Percentiles rank a stretch among this genome's conserved stretches.
Evolutionary conservation across 2,329 filamentous ascomycete genomes (phyloP).

Genomic region (Xylariaceae sp.): DNA sequence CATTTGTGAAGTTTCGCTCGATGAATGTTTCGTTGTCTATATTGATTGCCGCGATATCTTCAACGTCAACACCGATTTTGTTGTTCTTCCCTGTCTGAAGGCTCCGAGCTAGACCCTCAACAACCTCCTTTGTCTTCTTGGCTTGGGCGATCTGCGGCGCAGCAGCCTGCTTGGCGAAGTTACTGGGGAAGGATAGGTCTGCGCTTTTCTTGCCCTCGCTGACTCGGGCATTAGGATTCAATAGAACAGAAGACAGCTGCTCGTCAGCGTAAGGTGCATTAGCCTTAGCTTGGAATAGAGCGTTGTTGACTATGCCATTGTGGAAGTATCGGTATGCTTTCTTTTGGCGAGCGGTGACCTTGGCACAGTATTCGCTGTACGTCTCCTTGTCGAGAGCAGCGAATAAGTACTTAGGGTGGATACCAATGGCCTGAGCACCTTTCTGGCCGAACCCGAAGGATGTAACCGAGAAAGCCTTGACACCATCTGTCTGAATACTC

Average conservation of each 20-base stretch:
- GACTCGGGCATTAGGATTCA: slow-evolving; percentile 91
- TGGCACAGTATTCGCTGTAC: slow-evolving; percentile 76
- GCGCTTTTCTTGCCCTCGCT: slow-evolving; percentile 80
- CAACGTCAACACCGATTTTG: slow-evolving; percentile 90
- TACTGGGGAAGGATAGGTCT: slow-evolving; percentile 66
- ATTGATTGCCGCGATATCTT: slow-evolving; percentile 82
- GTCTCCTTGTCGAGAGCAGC: slow-evolving; percentile 86
- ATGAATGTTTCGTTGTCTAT: slow-evolving; percentile 92
- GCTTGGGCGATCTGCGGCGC: slow-evolving; percentile 43
- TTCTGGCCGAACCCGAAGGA: slow-evolving; percentile 99
- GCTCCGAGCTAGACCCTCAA: slow-evolving; percentile 70
- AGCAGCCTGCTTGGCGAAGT: slow-evolving; percentile 61
- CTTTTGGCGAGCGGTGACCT: slow-evolving; percentile 93
- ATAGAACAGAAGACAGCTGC: slow-evolving; percentile 80
- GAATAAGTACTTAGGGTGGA: slow-evolving; percentile 90
- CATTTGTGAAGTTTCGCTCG: slow-evolving; percentile 85
- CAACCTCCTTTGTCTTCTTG: slow-evolving; percentile 67
- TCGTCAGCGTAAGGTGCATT: slow-evolving; percentile 86
- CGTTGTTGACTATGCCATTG: slow-evolving; percentile 97
- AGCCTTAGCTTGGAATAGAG: slow-evolving; percentile 91
- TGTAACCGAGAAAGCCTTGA: slow-evolving; percentile 98
- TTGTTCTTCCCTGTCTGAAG: slow-evolving; percentile 49
- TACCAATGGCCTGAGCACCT: slow-evolving; percentile 93
- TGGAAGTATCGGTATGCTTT: slow-evolving; percentile 99
- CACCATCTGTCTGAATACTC: slow-evolving; percentile 91